Conservation (phyloP, 75 land plant genomes). For the Sequoiadendron giganteum region DNA sequence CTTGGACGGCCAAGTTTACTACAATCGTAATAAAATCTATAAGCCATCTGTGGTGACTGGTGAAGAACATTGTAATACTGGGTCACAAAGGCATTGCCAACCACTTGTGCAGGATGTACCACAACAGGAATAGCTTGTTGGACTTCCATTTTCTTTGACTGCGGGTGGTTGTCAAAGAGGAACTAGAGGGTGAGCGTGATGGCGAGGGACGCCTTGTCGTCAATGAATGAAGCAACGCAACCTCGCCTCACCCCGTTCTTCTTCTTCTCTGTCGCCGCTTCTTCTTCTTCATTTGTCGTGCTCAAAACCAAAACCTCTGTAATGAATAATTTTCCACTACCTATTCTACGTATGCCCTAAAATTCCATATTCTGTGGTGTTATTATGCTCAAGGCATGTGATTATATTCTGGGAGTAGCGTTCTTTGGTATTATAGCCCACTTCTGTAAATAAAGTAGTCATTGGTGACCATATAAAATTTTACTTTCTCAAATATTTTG, state of each 20-base stretch:
- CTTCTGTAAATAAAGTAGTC: background rate
- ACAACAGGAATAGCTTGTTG: background rate
- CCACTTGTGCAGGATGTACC: conserved; percentile 13
- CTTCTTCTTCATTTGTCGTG: too few relatives aligned
- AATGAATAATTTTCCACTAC: too few relatives aligned
- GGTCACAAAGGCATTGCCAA: conserved; percentile 80
- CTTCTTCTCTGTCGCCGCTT: too few relatives aligned
- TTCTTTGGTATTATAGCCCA: background rate
- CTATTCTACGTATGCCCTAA: too few relatives aligned
- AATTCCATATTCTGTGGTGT: too few relatives aligned
- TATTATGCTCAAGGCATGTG: too few relatives aligned
- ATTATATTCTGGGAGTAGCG: too few relatives aligned
- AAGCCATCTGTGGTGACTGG: conserved; percentile 54
- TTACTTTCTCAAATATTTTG: background rate
- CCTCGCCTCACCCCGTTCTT: too few relatives aligned
- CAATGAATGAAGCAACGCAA: too few relatives aligned
- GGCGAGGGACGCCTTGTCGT: too few relatives aligned
- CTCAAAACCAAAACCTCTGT: too few relatives aligned
- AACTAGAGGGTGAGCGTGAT: too few relatives aligned
- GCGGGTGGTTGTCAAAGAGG: background rate
- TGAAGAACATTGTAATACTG: conserved; percentile 84
- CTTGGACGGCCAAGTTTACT: conserved; percentile 66
- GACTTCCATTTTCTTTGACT: background rate
- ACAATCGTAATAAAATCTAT: conserved; percentile 69
- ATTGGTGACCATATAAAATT: background rate